Base-by-base conservation (phyloP, 2,329 filamentous ascomycete species). In the Aspergillus brunneoviolaceus region DNA sequence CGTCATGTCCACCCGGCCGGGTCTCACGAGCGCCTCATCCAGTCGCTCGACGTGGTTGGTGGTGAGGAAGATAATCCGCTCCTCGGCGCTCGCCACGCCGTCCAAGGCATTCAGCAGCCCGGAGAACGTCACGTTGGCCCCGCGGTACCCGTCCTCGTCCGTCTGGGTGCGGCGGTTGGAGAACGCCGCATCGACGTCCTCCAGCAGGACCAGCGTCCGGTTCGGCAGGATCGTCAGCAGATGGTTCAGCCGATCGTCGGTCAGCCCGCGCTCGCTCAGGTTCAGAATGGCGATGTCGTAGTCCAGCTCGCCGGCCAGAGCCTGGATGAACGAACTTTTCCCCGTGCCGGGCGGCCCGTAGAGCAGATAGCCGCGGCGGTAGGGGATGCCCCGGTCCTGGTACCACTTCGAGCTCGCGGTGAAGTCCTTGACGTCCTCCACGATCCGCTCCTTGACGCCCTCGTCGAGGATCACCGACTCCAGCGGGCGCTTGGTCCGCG, bases 261-360 rank as follows among this genome's bases (percentile, higher is more conserved):
- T 96, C 72, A 97, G 84, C 16, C 93, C 93, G 57, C 91, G 85
- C 78, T 96, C 91, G 76, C 90, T 95, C 31, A 97, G 84, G 68
- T 96, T 96, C 65, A 97, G 82, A 78, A 96, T 93, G 55, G 93
- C 92, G 67, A 97, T 95, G 68, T 91, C 91, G 74, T 94, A 96
- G 73, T 96, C 91, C 59, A 97, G 78, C 70, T 95, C 88, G n/a
- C 92, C 94, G 0, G 95, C 95, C 48, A 99, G 80, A 0, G 95
- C 93, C 76, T 97, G 92, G 63, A 99, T 97, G 68, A 99, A 98
- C 0, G 92, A 96, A 62, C 90, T 97, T 80, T 96, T 98, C 39
- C 92, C 96, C 48, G 90, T 96, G 0, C 93, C 93, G 0, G 93
- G 93, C 4, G 93, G 92, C 0, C 93, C 93, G 69, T 95, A 92